These are phyloP conservation scores for Acidomyces sp. DNA, from an alignment of 495 filamentous ascomycete species.

Conservation along the genomic window DNA sequence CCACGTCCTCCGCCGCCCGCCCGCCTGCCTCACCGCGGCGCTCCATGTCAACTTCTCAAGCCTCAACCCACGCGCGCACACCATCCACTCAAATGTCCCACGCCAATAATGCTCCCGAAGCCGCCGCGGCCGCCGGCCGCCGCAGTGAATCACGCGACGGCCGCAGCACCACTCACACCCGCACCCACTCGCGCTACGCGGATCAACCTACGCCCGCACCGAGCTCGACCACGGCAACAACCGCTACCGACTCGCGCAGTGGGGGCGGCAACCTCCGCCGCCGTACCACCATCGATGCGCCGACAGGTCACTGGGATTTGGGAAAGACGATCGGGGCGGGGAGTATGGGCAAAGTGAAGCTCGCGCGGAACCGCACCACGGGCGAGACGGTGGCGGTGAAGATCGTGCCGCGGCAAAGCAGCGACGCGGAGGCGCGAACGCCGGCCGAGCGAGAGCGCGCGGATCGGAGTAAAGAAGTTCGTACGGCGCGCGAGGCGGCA, in stretches of 20 bases:
- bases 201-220: slow-evolving; percentile 28
- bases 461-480: slow-evolving; percentile 91
- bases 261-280: slow-evolving; percentile 40
- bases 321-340: slow-evolving; percentile 96
- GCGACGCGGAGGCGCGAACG: slow-evolving; percentile 63
- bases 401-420: slow-evolving; percentile 85
- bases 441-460: slow-evolving; percentile 71
- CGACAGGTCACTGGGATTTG: slow-evolving; percentile 76
- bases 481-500: slow-evolving; percentile 89
- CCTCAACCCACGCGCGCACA: slow-evolving; percentile 32
- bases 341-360: slow-evolving; percentile 98
- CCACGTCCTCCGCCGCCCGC: slow-evolving; percentile 41
- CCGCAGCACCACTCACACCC: slow-evolving; percentile 31
- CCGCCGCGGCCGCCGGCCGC: slow-evolving; percentile 36
- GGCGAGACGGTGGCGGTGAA: slow-evolving; percentile 74
- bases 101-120: slow-evolving; percentile 46
- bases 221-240: slow-evolving; percentile 12
- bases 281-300: slow-evolving; percentile 70
- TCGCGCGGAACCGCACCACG: slow-evolving; percentile 65
- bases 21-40: slow-evolving; percentile 28
- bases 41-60: slow-evolving; percentile 38
- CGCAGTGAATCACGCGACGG: slow-evolving; percentile 43
- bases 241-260: slow-evolving; percentile 23
- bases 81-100: slow-evolving; percentile 39
- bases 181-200: slow-evolving; percentile 41